Base-by-base conservation (phyloP, 345 rosid genomes). In the Eucalyptus polyanthemos region DNA sequence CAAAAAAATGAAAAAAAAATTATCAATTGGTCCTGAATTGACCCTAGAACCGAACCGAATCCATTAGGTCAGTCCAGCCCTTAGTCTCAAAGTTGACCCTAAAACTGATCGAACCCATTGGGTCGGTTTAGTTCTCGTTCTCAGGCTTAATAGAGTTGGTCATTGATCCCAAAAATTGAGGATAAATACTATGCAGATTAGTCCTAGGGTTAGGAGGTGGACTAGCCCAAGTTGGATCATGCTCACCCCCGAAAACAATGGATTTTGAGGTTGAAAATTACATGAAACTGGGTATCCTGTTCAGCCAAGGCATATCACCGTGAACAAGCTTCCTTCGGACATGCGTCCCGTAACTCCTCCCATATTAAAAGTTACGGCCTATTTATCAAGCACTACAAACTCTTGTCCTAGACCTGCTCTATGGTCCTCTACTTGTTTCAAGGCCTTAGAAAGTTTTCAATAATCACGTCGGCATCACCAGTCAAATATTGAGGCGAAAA, bases 81-180 rank as follows among this genome's bases (percentile, higher is more conserved):
- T 51, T 6, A 8, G 2, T 51, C 54, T 51, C 8, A 51, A 1
- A 51, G 21, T 16, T 51, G 8, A 51, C 8, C 21, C 21, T 16
- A 51, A 6, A 16, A 51, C 4, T 16, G 21, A 51, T 7, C 1
- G 56, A 53, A 53, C 2, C 5, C 25, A 53, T 53, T 53, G 11
- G 58, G 25, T 21, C 25, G 0, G 25, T 53, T 0, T 0, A 21
- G 5, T 53, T 21, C 0, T 53, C 5, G 0, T 1, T 53, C 25
- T 53, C 2, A 53, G 1, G 58, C 25, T 19, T 25, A 53, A 19
- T 53, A 53, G 5, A 0, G 58, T 53, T 53, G 11, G 25, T 53
- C 2, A 0, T 53, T 0, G 25, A 53, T 53, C 2, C 25, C 24
- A 21, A 53, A 21, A 53, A 53, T 53, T 53, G 58, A 53, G 11